phyloP scores from a whole-genome alignment of 2,329 filamentous ascomycete species.

The Allantophomopsis cytisporea region DNA sequence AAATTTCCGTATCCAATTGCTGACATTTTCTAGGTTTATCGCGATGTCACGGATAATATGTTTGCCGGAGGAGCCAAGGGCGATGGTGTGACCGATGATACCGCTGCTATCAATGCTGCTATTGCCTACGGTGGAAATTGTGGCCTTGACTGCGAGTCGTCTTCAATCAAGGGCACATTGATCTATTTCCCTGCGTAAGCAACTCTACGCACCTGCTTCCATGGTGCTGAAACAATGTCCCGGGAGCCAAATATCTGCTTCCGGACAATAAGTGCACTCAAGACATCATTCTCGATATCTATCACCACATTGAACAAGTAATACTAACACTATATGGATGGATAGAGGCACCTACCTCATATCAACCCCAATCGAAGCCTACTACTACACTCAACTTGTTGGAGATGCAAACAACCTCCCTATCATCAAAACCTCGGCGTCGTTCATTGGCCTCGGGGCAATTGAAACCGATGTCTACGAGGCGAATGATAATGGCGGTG shows the following conservation, averaged over 20 bases:
- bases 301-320: no score
- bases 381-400: conserved; percentile 14
- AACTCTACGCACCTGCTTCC: no score
- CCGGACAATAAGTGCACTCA: no score
- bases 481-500: conserved; percentile 48
- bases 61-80: no score
- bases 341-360: no score
- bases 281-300: no score
- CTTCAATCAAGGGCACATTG: conserved; percentile 30
- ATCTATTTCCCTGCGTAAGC: conserved; percentile 15
- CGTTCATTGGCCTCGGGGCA: conserved; percentile 72
- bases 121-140: conserved; percentile 11
- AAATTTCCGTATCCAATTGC: no score
- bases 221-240: no score
- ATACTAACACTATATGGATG: no score
- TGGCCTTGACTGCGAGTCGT: conserved; percentile 17
- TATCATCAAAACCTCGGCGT: conserved; percentile 54
- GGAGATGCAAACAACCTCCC: conserved; percentile 33
- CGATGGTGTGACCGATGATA: conserved; percentile 65
- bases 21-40: no score
- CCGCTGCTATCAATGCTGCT: conserved; percentile 60
- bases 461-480: conserved; percentile 39
- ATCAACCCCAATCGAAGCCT: conserved; percentile 9
- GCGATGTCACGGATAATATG: no score
- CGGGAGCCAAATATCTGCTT: no score